Evolutionary conservation across 495 filamentous ascomycete species (phyloP), one percentile per base, ranked within the genome.

Genomic region (Ascodesmis nigricans): DNA sequence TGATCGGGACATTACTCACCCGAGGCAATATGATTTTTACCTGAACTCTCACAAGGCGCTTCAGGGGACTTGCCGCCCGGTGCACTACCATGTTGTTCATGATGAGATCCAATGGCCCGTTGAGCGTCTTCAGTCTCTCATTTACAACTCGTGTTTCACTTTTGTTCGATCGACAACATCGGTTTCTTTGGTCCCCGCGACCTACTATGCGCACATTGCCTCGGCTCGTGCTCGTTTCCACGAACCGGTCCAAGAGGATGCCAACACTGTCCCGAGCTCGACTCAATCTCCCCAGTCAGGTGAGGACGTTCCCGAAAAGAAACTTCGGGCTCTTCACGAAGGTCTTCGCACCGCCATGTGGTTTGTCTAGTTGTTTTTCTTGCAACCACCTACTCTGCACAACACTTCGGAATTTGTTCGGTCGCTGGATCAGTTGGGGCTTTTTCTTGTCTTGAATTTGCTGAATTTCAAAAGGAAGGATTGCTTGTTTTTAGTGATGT

Each of bases 171-270:
- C 83, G 0, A 95, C 83, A 0, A 93, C 82, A 0, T 78, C 87
- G 0, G 81, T 97, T 0, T 93, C 84, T 0, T 53, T 91, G 3
- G 67, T 71, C 39, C 87, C 87, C 0, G 80, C 87, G 0, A 71
- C 93, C 2, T 97, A 97, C 58, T 95, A 97, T 39, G 79, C 87
- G 0, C 87, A 97, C 53, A 53, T 95, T 38, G 80, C 83, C 13
- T 71, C 81, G 5, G 68, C 69, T 33, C 77, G 87, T 31, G 82
- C 74, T 6, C 68, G 68, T 29, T 56, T 66, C n/a, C 84, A 95
- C 45, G 67, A 75, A 39, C 48, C 58, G 35, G 48, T 55, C 5
- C 39, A 29, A 1, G 45, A 49, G 11, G 40, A 39, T n/a, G 37
- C 28, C 1, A 34, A 33, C 8, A 38, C 36, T 6, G 20, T 38